Base-by-base conservation (phyloP, 441 rosid genomes). In the Euphorbia celastroides region DNA sequence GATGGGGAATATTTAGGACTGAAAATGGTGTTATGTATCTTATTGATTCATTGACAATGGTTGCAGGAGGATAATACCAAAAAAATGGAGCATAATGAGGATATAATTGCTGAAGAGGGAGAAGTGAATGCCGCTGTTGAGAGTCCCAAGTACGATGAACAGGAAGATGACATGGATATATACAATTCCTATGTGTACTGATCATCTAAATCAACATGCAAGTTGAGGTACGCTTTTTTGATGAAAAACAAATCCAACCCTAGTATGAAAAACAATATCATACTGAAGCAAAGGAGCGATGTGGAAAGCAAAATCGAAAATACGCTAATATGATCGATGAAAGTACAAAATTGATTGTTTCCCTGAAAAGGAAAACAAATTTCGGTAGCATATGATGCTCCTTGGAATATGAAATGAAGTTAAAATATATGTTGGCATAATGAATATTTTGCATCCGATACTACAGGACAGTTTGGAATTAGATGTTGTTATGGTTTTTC, bases 101-200 rank as follows among this genome's bases (percentile, higher is more conserved):
- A 66, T 67, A 66, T 7, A 34, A 64, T 60, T 6, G 64, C 28
- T 3, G 36, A 58, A 67, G 80, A 75, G 61, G 25, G 59, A 2
- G 69, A 55, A 70, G 77, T 44, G 27, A 72, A 72, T 34, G 66
- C 19, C 59, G 68, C 26, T 17, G 78, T 71, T 31, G 44, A 69
- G 14, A 50, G 67, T 63, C 60, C 74, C 32, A 70, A 81, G 66
- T 60, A 68, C 14, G 72, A 71, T 31, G 81, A 69, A 0, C 79
- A 76, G 25, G 70, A 75, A 22, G 79, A 74, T 22, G 70, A 78
- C 23, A 6, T 23, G 25, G 82, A 76, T 14, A 14, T 75, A 44
- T 81, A 75, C 72, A 63, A 64, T 72, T 75, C 83, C 22, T 85
- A 81, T 55, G 68, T 72, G 64, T 65, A 69, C 70, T 81, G 58